phyloP scores from a whole-genome alignment of 2,329 filamentous ascomycete species.

The Trematosphaeria pertusa region DNA sequence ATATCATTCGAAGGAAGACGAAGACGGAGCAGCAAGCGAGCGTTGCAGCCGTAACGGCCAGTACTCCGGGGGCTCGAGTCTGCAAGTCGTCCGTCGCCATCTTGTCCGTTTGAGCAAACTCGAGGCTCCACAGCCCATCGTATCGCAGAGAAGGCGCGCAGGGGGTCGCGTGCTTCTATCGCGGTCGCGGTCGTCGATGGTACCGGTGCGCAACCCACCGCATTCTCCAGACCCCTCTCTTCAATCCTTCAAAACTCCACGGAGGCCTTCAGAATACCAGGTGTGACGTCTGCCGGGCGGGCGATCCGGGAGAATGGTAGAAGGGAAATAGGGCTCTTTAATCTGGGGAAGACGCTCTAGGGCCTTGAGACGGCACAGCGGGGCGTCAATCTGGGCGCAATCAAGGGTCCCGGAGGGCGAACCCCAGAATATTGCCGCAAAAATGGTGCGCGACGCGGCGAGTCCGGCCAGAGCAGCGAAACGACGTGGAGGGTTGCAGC shows the following conservation, averaged over 20 bases:
- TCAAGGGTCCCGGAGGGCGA: background rate
- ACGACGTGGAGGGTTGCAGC: background rate
- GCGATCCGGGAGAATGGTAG: slow-evolving; percentile 9
- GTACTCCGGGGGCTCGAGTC: slow-evolving; percentile 56
- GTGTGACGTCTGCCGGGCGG: slow-evolving; percentile 3
- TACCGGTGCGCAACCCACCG: slow-evolving; percentile 22
- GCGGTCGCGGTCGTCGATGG: slow-evolving; percentile 34
- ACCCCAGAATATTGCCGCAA: background rate
- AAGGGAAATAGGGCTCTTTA: background rate
- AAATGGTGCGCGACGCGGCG: background rate
- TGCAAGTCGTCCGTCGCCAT: slow-evolving; percentile 38
- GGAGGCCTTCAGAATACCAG: background rate
- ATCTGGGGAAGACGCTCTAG: background rate
- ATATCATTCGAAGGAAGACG: slow-evolving; percentile 75
- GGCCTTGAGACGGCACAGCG: too few relatives aligned
- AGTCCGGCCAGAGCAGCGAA: background rate
- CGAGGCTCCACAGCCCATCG: slow-evolving; percentile 19
- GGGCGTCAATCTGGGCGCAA: background rate
- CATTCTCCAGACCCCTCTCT: slow-evolving; percentile 23
- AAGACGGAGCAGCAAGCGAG: slow-evolving; percentile 75
- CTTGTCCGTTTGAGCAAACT: slow-evolving; percentile 18
- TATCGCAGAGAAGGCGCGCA: slow-evolving; percentile 9
- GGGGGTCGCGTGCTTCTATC: slow-evolving; percentile 24
- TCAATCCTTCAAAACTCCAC: background rate
- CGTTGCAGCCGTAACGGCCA: slow-evolving; percentile 73